These are phyloP conservation scores for Urtica urens DNA, from an alignment of 306 rosid genomes.

Conservation along the genomic window DNA sequence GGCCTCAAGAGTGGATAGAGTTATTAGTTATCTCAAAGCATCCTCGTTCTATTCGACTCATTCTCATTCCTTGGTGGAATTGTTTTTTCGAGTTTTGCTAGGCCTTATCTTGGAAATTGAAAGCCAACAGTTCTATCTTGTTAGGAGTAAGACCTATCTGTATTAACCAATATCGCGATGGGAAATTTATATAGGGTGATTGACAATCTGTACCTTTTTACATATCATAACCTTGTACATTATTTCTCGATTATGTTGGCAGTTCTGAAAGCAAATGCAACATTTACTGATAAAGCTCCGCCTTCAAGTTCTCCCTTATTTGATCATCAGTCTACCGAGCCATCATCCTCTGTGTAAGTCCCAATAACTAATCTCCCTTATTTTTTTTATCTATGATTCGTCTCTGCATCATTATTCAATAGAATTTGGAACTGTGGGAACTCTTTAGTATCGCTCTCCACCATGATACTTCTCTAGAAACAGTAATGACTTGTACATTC, in stretches of 20 bases:
- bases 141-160: neutral
- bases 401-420: neutral
- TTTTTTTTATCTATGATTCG: neutral
- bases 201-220: neutral
- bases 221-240: slow-evolving; percentile 6
- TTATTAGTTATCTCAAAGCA: no score
- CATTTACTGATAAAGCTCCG: slow-evolving; percentile 52
- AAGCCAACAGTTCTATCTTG: no score
- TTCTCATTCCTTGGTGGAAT: no score
- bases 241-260: slow-evolving; percentile 8
- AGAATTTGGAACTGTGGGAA: slow-evolving; percentile 4
- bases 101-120: no score
- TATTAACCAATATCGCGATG: neutral
- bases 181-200: neutral
- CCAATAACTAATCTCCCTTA: slow-evolving; percentile 12
- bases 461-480: slow-evolving; percentile 4
- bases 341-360: slow-evolving; percentile 73
- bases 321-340: slow-evolving; percentile 63
- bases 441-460: no score
- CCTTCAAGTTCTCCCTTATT: slow-evolving; percentile 47
- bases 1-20: no score
- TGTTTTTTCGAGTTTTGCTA: no score
- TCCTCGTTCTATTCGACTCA: no score
- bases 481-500: slow-evolving; percentile 16
- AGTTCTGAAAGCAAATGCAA: slow-evolving; percentile 75